Percentiles rank a stretch among this genome's conserved stretches.
phyloP scores from a whole-genome alignment of 148 eudicot species.

The Diospyros kaki region DNA sequence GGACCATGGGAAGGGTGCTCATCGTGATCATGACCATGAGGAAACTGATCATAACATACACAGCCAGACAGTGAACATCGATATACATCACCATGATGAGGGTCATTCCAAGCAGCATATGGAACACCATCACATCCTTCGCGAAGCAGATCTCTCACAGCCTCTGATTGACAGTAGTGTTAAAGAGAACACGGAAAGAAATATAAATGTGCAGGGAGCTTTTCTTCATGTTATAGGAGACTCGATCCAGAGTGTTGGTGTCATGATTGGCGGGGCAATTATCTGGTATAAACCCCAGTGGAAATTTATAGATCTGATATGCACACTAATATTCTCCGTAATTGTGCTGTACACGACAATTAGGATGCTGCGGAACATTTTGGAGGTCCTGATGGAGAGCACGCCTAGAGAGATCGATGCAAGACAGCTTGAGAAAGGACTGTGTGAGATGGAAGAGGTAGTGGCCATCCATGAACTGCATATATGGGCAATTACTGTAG shows the following conservation, averaged over 20 bases:
- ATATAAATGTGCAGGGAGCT: conserved; percentile 85
- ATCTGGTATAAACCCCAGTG: conserved; percentile 92
- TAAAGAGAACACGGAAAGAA: conserved; percentile 41
- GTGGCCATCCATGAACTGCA: conserved; percentile 86
- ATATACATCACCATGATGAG: conserved; percentile 13
- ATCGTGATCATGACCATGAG: conserved; percentile 24
- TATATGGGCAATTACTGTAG: conserved; percentile 95
- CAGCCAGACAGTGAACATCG: conserved; percentile 38
- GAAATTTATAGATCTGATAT: conserved; percentile 86
- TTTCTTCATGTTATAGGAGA: conserved; percentile 95
- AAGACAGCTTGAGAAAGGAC: conserved; percentile 63
- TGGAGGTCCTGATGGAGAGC: conserved; percentile 94
- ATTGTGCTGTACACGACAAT: conserved; percentile 74
- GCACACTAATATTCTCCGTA: conserved; percentile 79
- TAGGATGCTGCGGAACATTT: conserved; percentile 70
- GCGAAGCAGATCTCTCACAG: conserved; percentile 31
- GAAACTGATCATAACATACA: conserved; percentile 17
- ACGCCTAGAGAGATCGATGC: conserved; percentile 95
- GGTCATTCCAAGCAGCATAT: too few relatives aligned
- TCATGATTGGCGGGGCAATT: conserved; percentile 90
- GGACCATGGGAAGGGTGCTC: neutral
- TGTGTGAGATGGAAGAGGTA: conserved; percentile 80
- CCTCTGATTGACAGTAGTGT: conserved; percentile 39
- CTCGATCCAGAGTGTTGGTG: conserved; percentile 88
- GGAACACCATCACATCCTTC: conserved; percentile 32